A percentile compares a stretch with the other conserved stretches of the same genome.
Evolutionary conservation across 345 rosid genomes (phyloP).

Genomic region (Salix purpurea): DNA sequence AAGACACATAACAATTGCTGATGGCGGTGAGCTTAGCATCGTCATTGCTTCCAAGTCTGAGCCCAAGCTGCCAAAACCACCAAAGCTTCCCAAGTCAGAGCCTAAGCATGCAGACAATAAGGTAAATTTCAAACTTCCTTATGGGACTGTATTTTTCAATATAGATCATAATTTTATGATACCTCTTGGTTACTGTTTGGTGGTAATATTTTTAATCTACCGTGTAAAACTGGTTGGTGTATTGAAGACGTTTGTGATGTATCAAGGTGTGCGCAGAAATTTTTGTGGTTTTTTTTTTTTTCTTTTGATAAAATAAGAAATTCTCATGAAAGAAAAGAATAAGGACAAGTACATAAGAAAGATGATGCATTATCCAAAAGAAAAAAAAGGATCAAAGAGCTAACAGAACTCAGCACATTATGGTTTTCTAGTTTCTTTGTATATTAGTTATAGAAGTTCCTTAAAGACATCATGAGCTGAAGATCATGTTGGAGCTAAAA

Average conservation of each 20-base stretch:
- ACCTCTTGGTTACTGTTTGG: conserved; percentile 1
- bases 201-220: not conserved
- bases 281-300: not conserved
- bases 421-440: too few species aligned
- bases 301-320: not conserved
- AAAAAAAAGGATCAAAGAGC: not conserved
- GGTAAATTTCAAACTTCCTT: conserved; percentile 32
- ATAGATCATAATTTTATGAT: not conserved
- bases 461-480: too few species aligned
- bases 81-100: conserved; percentile 21
- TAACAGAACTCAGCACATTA: too few species aligned
- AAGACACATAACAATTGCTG: conserved; percentile 57
- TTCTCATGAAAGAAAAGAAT: not conserved
- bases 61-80: conserved; percentile 23
- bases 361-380: not conserved
- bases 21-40: conserved; percentile 52
- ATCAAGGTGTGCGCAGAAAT: not conserved
- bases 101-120: conserved; percentile 52
- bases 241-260: not conserved
- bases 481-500: too few species aligned
- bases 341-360: not conserved
- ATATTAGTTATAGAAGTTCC: too few species aligned
- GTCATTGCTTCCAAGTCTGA: conserved; percentile 47
- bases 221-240: not conserved
- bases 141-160: not conserved